Evolutionary conservation across 306 rosid genomes (phyloP), one percentile per base, ranked within the genome.

Genomic region (Delonix regia): DNA sequence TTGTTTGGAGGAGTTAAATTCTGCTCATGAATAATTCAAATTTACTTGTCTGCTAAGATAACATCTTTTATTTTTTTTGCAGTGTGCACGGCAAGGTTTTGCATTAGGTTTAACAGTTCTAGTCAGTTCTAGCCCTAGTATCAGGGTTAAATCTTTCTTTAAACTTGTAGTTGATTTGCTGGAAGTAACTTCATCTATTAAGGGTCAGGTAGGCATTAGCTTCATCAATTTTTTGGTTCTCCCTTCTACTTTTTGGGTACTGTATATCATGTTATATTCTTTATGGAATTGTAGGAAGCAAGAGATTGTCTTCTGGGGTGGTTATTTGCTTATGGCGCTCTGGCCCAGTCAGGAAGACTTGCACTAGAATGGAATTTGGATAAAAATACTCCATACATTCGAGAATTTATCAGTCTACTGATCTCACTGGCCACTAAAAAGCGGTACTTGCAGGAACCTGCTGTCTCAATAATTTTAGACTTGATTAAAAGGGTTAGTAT

Each of bases 1-100:
- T 34, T 38, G 28, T n/a, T 64, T 78, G 60, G 22, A 51, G 28
- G 53, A 7, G 21, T 38, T 45, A 13, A 38, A 56, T 25, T 28
- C 38, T 56, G 25, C 38, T 78, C 15, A 27, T 68, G n/a, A 61
- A 14, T 47, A 9, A 61, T 72, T 79, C 25, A 34, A 25, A 24
- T 51, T 65, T 71, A 7, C 62, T 68, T 45, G 24, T 12, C 59
- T 76, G 48, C 73, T 4, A 25, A 72, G 36, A 42, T 69, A 38
- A 30, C 42, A 13, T 62, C 6, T 51, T 61, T 68, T 52, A 48
- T 82, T 82, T 61, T 30, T 78, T 59, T 88, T 84, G 88, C 97
- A 95, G 99, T 93, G 98, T 81, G 99, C 97, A 1, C 89, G 99
- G 19, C 98, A 89, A 76, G 99, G 99, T 45, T 95, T 95, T 80